Conservation (phyloP, 352 stramenopile species). For the Globisporangium emineosum region DNA sequence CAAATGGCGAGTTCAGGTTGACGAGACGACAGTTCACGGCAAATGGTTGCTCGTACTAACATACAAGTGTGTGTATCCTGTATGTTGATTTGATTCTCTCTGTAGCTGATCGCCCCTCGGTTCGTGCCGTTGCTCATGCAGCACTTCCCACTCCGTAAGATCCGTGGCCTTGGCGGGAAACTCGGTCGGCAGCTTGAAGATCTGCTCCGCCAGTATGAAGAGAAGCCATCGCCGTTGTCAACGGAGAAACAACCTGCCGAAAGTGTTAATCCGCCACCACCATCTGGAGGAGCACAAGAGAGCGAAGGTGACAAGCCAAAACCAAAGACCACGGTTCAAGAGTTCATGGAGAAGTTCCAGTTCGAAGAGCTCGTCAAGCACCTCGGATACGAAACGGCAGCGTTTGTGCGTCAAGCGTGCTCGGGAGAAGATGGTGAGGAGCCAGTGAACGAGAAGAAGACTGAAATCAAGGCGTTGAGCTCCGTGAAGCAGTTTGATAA, state of each 20-base stretch:
- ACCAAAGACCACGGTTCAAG: constrained; percentile 32
- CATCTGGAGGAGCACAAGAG: constrained; percentile 17
- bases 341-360: constrained; percentile 52
- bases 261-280: neutral
- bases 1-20: constrained; percentile 42
- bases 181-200: constrained; percentile 65
- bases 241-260: neutral
- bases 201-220: constrained; percentile 46
- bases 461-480: constrained; percentile 59
- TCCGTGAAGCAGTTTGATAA: constrained; percentile 82
- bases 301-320: constrained; percentile 20
- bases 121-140: constrained; percentile 68
- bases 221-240: neutral
- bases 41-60: neutral
- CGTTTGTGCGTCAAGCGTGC: constrained; percentile 56
- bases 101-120: constrained; percentile 53
- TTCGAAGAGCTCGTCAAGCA: constrained; percentile 48
- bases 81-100: neutral
- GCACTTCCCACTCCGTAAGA: constrained; percentile 65
- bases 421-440: constrained; percentile 64
- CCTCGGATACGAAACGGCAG: constrained; percentile 59
- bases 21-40: too few relatives aligned
- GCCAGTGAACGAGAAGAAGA: constrained; percentile 70
- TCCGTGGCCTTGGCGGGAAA: constrained; percentile 75
- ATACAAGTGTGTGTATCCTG: neutral